Base-by-base conservation (phyloP, 495 filamentous ascomycete species). In the Polyplosphaeria fusca region DNA sequence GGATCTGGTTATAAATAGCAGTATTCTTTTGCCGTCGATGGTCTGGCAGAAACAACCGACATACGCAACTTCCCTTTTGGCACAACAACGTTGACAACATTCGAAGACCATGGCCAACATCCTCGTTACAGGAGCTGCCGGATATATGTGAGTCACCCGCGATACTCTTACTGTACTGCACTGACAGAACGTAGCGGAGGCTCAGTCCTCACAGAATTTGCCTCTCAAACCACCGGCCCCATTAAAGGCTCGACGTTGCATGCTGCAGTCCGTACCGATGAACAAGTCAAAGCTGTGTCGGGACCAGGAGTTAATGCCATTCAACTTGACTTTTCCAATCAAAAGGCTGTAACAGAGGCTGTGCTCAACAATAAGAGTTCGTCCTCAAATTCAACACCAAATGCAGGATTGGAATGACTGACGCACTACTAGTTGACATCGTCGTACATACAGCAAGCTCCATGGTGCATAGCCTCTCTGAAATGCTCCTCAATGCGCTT, bases 401-500 rank as follows among this genome's bases (percentile, higher is more conserved):
- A 9, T 43, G 7, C 40, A 19, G 9, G 11, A 7, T 12, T 11
- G 9, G 11, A 19, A 43, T 43, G 9, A 43, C 11, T 18, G 11
- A 18, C 11, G 11, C 9, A 19, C 44, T 39, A 11, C 26, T 25
- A 56, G 52, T 61, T 28, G 25, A 49, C 23, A 48, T 61, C n/a
- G 43, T 61, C 14, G 32, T 61, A 16, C 58, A 61, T n/a, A 49
- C 40, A 22, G 51, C 58, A 42, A 61, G 28, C 42, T 22, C 51
- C 3, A 55, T 61, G 13, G 41, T 48, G 12, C 20, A 26, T 2
- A 11, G 9, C 18, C 1, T 45, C 3, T 28, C 32, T 24, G 20
- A 24, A 26, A 22, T 28, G 25, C 39, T 61, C 14, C 47, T 61
- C 59, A 58, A 50, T 46, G 70, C 64, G 19, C 58, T 71, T 37